These are phyloP conservation scores for Penicillium tannophilum DNA, from an alignment of 495 filamentous ascomycete species.

Conservation along the genomic window DNA sequence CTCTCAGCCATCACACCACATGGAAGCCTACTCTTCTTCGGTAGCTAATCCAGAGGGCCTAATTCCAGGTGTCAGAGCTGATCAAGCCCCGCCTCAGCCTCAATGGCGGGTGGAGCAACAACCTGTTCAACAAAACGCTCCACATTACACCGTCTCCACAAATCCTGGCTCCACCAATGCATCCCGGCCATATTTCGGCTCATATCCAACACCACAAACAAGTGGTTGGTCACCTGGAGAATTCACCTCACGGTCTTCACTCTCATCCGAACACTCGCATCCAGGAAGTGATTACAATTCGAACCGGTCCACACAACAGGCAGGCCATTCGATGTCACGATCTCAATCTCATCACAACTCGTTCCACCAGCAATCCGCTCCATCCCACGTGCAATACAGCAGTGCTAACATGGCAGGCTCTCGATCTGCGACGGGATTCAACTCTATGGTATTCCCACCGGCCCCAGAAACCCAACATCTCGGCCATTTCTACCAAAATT, in stretches of 20 bases:
- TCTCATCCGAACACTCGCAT: constrained; percentile 9
- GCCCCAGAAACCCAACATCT: background rate
- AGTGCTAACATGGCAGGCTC: constrained; percentile 15
- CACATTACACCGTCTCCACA: background rate
- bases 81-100: constrained; percentile 42
- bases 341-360: constrained; percentile 20
- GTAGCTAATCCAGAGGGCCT: background rate
- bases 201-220: constrained; percentile 13
- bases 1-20: constrained; percentile 7
- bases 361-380: constrained; percentile 3
- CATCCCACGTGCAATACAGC: constrained; percentile 16
- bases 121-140: background rate
- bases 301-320: background rate
- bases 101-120: constrained; percentile 20
- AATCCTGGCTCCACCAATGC: constrained; percentile 6
- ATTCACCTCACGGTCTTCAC: constrained; percentile 2
- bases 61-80: constrained; percentile 64
- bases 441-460: constrained; percentile 3
- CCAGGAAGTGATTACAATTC: constrained; percentile 2
- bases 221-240: constrained; percentile 10
- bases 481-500: constrained; percentile 19
- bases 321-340: constrained; percentile 11
- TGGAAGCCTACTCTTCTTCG: background rate
- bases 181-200: constrained; percentile 11
- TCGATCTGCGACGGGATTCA: constrained; percentile 10